Conservation (phyloP, 176 grass and related monocot species). For the Carex cristatella region DNA sequence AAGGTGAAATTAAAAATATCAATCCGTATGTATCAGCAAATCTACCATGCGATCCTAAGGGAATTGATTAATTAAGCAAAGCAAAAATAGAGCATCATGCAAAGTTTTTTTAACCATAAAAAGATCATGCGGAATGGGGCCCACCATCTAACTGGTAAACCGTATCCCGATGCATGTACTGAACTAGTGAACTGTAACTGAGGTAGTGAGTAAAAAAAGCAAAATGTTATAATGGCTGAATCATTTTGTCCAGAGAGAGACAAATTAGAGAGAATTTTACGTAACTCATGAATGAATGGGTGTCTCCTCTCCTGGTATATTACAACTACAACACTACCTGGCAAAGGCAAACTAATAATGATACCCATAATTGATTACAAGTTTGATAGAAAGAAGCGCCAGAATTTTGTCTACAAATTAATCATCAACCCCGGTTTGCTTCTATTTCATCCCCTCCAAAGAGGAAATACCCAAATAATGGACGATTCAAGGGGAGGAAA, state of each 20-base stretch:
- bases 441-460: not conserved
- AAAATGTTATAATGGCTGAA: constrained; percentile 42
- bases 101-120: constrained; percentile 8
- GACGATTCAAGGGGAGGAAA: not conserved
- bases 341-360: constrained; percentile 2
- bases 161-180: constrained; percentile 27
- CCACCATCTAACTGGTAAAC: constrained; percentile 15
- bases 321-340: not conserved
- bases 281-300: not conserved
- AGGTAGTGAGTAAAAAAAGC: not conserved
- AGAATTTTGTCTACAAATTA: not conserved
- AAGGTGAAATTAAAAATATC: constrained; percentile 1
- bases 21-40: not conserved
- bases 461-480: not conserved
- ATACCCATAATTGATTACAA: constrained; percentile 1
- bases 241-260: constrained; percentile 34
- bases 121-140: constrained; percentile 27
- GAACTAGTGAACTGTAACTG: not conserved
- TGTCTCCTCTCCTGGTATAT: not conserved
- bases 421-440: not conserved
- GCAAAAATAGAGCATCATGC: constrained; percentile 2
- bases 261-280: constrained; percentile 19
- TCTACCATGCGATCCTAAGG: constrained; percentile 3
- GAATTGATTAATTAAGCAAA: not conserved
- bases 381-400: not conserved